A percentile compares a stretch with the other conserved stretches of the same genome.
These are phyloP conservation scores for Hypoxylon sp. DNA, from an alignment of 2,329 filamentous ascomycete species.

Conservation along the genomic window DNA sequence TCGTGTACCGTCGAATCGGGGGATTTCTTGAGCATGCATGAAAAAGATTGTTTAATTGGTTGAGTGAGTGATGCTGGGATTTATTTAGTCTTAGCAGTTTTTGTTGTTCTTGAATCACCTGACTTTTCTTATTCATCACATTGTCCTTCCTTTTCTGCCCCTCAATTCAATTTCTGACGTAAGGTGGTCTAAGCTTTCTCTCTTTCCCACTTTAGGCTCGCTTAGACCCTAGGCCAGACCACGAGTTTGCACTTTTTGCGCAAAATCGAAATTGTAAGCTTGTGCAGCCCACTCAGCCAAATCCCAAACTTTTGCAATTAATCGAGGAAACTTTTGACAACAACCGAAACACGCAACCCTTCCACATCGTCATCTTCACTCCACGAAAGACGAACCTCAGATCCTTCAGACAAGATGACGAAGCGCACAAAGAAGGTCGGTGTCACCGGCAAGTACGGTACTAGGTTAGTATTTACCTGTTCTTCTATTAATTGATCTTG, in stretches of 20 bases:
- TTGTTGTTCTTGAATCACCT: conserved; percentile 30
- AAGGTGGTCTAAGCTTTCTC: conserved; percentile 27
- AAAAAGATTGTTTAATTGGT: too few relatives aligned
- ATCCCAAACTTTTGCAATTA: conserved; percentile 19
- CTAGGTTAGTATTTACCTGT: conserved; percentile 75
- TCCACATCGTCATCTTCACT: conserved; percentile 32
- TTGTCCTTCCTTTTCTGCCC: too few relatives aligned
- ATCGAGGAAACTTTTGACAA: conserved; percentile 32
- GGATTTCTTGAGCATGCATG: conserved; percentile 28
- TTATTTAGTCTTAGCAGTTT: too few relatives aligned
- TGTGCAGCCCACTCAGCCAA: conserved; percentile 23
- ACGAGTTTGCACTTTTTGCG: conserved; percentile 20
- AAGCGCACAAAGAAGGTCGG: conserved; percentile 97
- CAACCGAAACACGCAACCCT: conserved; percentile 29
- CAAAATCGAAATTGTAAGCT: conserved; percentile 36
- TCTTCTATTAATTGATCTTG: too few relatives aligned
- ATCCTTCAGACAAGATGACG: conserved; percentile 41
- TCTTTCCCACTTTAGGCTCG: conserved; percentile 26
- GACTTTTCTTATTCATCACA: too few relatives aligned
- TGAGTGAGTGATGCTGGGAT: too few relatives aligned
- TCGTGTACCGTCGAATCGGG: conserved; percentile 22
- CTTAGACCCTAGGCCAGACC: conserved; percentile 36
- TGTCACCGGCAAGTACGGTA: conserved; percentile 99
- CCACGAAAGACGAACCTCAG: conserved; percentile 27
- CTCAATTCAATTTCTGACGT: neutral